Conservation (phyloP, 2,329 filamentous ascomycete genomes). For the Sphaerostilbella broomeana region DNA sequence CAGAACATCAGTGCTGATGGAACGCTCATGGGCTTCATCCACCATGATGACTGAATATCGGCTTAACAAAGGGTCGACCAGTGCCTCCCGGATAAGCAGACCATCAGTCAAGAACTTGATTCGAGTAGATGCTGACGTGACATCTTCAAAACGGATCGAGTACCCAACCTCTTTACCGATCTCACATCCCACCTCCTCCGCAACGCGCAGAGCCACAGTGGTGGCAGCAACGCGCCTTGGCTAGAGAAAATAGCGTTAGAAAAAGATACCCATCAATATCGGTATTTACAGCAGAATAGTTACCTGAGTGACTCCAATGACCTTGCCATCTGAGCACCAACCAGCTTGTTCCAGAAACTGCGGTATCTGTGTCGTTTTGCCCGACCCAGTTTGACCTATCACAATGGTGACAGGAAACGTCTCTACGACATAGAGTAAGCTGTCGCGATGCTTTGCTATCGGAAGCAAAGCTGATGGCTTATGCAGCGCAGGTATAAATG, state of each 20-base stretch:
- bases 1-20: slow-evolving; percentile 84
- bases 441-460: slow-evolving; percentile 75
- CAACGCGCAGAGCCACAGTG: slow-evolving; percentile 80
- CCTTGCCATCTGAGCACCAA: slow-evolving; percentile 78
- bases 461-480: slow-evolving; percentile 79
- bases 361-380: slow-evolving; percentile 93
- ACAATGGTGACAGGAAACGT: slow-evolving; percentile 79
- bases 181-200: slow-evolving; percentile 80
- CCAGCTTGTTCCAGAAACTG: slow-evolving; percentile 84
- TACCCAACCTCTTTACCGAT: slow-evolving; percentile 89
- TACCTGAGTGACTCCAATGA: slow-evolving; percentile 87
- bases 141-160: slow-evolving; percentile 87
- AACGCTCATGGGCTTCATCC: slow-evolving; percentile 92
- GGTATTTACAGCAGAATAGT: no score
- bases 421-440: slow-evolving; percentile 79
- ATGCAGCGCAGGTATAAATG: slow-evolving; percentile 74
- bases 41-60: slow-evolving; percentile 96
- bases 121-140: slow-evolving; percentile 73
- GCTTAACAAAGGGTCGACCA: slow-evolving; percentile 85
- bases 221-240: slow-evolving; percentile 86
- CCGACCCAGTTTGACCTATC: slow-evolving; percentile 88
- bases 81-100: slow-evolving; percentile 79
- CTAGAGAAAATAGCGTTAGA: no score
- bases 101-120: slow-evolving; percentile 97
- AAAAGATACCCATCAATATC: no score